These are phyloP conservation scores for Globisporangium takayamanum DNA, from an alignment of 352 stramenopile genomes.

Conservation along the genomic window DNA sequence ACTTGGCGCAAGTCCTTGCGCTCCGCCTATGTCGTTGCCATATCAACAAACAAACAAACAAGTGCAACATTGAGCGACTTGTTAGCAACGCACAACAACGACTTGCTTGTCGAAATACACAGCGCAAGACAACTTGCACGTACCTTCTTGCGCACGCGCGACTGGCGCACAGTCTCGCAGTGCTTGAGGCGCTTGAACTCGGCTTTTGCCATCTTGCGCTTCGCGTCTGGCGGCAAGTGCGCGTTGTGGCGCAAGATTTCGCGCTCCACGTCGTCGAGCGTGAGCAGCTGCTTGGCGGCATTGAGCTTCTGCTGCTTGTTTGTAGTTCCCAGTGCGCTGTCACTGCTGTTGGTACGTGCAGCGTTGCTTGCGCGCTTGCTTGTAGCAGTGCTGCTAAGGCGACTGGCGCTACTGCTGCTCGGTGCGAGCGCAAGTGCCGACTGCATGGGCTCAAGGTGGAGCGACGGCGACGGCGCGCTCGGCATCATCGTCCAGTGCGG, in stretches of 20 bases:
- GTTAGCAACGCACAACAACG: too few relatives aligned
- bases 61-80: too few relatives aligned
- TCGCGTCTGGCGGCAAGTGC: slow-evolving; percentile 32
- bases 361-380: neutral
- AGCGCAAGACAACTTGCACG: neutral
- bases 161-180: slow-evolving; percentile 74
- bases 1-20: slow-evolving; percentile 48
- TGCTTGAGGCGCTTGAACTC: slow-evolving; percentile 74
- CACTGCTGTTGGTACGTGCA: neutral
- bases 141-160: slow-evolving; percentile 68
- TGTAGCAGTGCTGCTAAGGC: neutral
- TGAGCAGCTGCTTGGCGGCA: slow-evolving; percentile 28
- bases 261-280: slow-evolving; percentile 57
- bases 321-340: neutral
- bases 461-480: slow-evolving; percentile 31
- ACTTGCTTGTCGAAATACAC: neutral
- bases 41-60: neutral
- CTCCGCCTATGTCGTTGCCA: slow-evolving; percentile 16
- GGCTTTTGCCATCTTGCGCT: slow-evolving; percentile 51
- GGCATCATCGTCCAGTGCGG: slow-evolving; percentile 19
- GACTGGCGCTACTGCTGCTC: neutral
- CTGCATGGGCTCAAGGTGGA: slow-evolving; percentile 19
- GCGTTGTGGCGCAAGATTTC: slow-evolving; percentile 36
- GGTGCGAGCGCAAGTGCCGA: slow-evolving; percentile 4
- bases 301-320: slow-evolving; percentile 4